Percentiles rank a stretch among this genome's conserved stretches.
Conservation (phyloP, 1,139 yeast genomes). For the Blastobotrys elegans region DNA sequence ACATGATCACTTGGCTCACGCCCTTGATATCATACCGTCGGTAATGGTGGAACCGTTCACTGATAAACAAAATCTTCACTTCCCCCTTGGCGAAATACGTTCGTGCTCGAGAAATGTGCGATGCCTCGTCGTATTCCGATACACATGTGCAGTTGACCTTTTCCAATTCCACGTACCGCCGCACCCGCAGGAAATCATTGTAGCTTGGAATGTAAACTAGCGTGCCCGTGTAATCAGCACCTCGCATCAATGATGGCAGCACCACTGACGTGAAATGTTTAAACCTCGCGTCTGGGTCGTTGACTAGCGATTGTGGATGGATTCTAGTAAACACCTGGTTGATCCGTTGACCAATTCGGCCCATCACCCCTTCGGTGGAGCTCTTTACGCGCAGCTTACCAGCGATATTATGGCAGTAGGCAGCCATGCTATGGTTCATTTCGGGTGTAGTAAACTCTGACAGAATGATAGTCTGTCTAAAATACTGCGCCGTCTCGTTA, state of each 20-base stretch:
- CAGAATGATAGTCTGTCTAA: slow-evolving; percentile 76
- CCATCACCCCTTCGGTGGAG: slow-evolving; percentile 10
- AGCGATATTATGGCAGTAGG: slow-evolving; percentile 62
- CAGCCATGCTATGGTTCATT: slow-evolving; percentile 58
- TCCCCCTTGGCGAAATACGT: slow-evolving; percentile 60
- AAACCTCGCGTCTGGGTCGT: slow-evolving; percentile 77
- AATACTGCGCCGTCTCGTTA: slow-evolving; percentile 68
- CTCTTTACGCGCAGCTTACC: slow-evolving; percentile 45
- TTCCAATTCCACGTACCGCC: slow-evolving; percentile 62
- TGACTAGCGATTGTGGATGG: slow-evolving; percentile 42
- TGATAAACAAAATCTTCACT: slow-evolving; percentile 69
- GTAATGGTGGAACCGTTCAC: slow-evolving; percentile 91
- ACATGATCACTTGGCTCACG: slow-evolving; percentile 77
- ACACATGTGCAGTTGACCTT: slow-evolving; percentile 45
- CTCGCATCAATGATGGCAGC: slow-evolving; percentile 62
- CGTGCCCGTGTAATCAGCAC: slow-evolving; percentile 63
- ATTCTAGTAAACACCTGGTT: slow-evolving; percentile 63
- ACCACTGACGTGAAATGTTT: slow-evolving; percentile 69
- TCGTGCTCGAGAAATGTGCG: slow-evolving; percentile 67
- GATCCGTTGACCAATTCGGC: slow-evolving; percentile 36
- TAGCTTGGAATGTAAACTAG: slow-evolving; percentile 80
- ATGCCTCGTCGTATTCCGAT: slow-evolving; percentile 76
- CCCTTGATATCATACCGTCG: slow-evolving; percentile 81
- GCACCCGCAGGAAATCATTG: slow-evolving; percentile 75
- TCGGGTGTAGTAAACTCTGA: slow-evolving; percentile 76